These are phyloP conservation scores for Hypoxylon sp. DNA, from an alignment of 2,329 filamentous ascomycete species.

Conservation along the genomic window DNA sequence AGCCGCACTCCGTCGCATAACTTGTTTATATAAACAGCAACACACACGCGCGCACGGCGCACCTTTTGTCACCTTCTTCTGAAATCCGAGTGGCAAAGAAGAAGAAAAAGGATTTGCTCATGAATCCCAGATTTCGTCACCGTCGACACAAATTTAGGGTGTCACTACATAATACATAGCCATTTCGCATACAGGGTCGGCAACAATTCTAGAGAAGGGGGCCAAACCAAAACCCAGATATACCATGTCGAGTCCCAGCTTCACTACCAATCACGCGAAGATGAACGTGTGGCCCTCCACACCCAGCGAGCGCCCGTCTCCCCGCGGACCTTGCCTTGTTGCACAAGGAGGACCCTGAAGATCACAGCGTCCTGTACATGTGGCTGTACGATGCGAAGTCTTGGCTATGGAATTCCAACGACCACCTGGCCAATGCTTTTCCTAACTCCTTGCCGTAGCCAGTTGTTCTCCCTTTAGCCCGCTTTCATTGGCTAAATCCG, in stretches of 20 bases:
- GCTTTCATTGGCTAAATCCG: slow-evolving; percentile 43
- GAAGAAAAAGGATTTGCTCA: slow-evolving; percentile 26
- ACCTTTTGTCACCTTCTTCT: slow-evolving; percentile 1
- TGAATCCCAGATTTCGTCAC: slow-evolving; percentile 44
- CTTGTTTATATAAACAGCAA: slow-evolving; percentile 46
- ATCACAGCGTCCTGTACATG: slow-evolving; percentile 47
- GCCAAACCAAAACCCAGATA: slow-evolving; percentile 20
- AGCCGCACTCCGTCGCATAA: slow-evolving; percentile 42
- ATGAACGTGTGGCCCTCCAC: slow-evolving; percentile 33
- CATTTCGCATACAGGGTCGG: slow-evolving; percentile 26
- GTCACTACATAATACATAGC: slow-evolving; percentile 27
- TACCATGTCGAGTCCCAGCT: slow-evolving; percentile 28
- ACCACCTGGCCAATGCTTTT: slow-evolving; percentile 45
- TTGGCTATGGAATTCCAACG: slow-evolving; percentile 37
- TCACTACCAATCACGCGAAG: slow-evolving; percentile 41
- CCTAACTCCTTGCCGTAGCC: slow-evolving; percentile 30
- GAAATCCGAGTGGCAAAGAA: slow-evolving; percentile 35
- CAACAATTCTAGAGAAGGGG: slow-evolving; percentile 36
- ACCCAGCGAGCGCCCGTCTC: slow-evolving; percentile 40
- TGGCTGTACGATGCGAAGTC: slow-evolving; percentile 48
- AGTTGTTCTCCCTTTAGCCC: slow-evolving; percentile 40
- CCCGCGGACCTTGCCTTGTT: slow-evolving; percentile 37
- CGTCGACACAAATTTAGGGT: slow-evolving; percentile 33
- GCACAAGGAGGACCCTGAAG: slow-evolving; percentile 52
- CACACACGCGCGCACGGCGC: slow-evolving; percentile 37